Base-by-base conservation (phyloP, 2,329 filamentous ascomycete genomes). In the Colletotrichum caudatum region DNA sequence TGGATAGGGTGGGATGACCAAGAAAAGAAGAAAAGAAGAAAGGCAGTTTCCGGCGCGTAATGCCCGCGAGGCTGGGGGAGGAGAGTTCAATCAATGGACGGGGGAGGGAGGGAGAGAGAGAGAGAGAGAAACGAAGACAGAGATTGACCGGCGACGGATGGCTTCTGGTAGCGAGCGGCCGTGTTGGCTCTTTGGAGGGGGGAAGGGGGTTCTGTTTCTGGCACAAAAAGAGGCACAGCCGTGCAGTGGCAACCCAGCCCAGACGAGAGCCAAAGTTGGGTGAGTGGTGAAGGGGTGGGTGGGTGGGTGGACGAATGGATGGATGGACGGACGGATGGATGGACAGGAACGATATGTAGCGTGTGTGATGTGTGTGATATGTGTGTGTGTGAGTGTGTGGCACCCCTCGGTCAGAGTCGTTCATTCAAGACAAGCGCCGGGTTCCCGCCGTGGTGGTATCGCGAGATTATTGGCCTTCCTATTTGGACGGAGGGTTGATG, bases 391-490 rank as follows among this genome's bases (percentile, higher is more conserved):
- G 26, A 29, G 18, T 46, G 69, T 67, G 69, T 72, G 69, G 26
- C 69, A 72, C 41, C 56, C 69, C 48, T 72, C 65, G 65, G 65
- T 16, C 51, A 18, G 54, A 60, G 26, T 72, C 48, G 56, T 72
- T 69, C 39, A 59, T 58, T 66, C 50, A 57, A 73, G 70, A 71
- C 70, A 72, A 72, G 69, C 69, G 66, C 60, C 69, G 56, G 35
- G 70, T 46, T 50, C 62, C 72, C 72, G 61, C 60, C 69, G 69
- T 56, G 64, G 64, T 72, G 72, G 69, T 68, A 72, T 72, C 65
- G 72, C 50, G 61, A 69, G 62, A 69, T 66, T 69, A 68, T 68
- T 68, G 66, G 73, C 73, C 73, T 74, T 74, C 73, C 73, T 74
- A 59, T 71, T 71, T 66, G 18, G 71, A 74, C 50, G 23, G 50